A percentile compares a stretch with the other conserved stretches of the same genome.
phyloP scores from a whole-genome alignment of 768 basidiomycete genomes.

The Xerocomus brunneocitrinus region DNA sequence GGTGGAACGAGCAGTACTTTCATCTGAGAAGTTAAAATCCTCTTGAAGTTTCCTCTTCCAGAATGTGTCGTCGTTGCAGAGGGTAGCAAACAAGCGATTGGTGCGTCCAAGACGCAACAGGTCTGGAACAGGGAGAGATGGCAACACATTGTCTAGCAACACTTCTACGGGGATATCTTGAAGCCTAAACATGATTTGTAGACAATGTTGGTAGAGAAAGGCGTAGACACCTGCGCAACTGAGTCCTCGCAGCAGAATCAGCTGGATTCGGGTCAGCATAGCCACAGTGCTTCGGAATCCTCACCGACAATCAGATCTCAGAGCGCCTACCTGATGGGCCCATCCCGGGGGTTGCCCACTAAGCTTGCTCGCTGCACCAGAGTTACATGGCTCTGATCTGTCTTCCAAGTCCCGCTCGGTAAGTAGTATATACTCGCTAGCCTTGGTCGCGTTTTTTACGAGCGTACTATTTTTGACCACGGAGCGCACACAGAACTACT shows the following conservation, averaged over 20 bases:
- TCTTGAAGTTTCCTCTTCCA: conserved; percentile 66
- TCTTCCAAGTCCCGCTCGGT: background rate
- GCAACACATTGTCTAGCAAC: conserved; percentile 69
- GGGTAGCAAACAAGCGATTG: conserved; percentile 55
- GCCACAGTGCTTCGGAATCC: conserved; percentile 11
- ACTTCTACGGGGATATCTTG: conserved; percentile 68
- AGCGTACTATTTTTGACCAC: background rate
- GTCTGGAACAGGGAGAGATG: conserved; percentile 48
- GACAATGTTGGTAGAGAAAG: background rate
- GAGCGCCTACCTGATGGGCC: too few relatives aligned
- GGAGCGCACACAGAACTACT: background rate
- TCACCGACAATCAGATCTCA: background rate
- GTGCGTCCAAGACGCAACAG: conserved; percentile 58
- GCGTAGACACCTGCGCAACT: background rate
- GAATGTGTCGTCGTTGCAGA: conserved; percentile 68
- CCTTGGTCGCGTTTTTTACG: background rate
- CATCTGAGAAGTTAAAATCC: conserved; percentile 77
- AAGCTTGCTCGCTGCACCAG: background rate
- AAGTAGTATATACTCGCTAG: background rate
- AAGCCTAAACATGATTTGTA: conserved; percentile 35
- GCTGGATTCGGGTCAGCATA: conserved; percentile 16
- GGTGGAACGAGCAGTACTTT: conserved; percentile 64
- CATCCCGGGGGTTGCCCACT: background rate
- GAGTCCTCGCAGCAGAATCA: conserved; percentile 3
- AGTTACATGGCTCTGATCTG: background rate